A percentile compares a stretch with the other conserved stretches of the same genome.
Evolutionary conservation across 345 rosid species (phyloP).

Genomic region (Gossypium mustelinum): DNA sequence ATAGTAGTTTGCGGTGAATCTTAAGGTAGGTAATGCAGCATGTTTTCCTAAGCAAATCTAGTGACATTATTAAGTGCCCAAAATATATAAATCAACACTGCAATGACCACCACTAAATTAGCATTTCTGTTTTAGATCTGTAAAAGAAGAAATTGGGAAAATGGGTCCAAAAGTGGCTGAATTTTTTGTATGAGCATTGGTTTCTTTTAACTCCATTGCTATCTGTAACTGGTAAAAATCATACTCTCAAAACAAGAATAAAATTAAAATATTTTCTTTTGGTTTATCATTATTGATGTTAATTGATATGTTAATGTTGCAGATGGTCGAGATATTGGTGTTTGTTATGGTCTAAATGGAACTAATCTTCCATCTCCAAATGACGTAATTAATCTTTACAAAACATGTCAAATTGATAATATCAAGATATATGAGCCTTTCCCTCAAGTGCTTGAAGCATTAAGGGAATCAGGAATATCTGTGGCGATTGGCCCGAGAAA

Average conservation of each 20-base stretch:
- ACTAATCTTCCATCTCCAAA: constrained; percentile 37
- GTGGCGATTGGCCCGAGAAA: constrained; percentile 32
- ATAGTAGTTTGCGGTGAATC: no score
- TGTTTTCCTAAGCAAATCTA: neutral
- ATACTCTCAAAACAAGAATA: neutral
- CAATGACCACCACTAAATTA: no score
- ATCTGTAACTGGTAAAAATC: neutral
- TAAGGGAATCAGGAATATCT: constrained; percentile 16
- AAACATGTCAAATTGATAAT: constrained; percentile 11
- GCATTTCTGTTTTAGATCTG: neutral
- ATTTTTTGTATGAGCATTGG: neutral
- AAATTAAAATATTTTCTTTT: neutral
- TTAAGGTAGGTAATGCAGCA: no score
- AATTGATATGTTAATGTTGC: neutral
- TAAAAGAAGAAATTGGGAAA: neutral
- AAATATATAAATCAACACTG: neutral
- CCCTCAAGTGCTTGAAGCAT: constrained; percentile 26
- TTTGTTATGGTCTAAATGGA: constrained; percentile 37
- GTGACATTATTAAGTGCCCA: neutral
- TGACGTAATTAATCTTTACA: constrained; percentile 33
- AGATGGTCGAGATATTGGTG: constrained; percentile 18
- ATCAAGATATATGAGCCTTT: constrained; percentile 38
- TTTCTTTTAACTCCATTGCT: neutral
- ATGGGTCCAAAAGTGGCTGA: neutral
- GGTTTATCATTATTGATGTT: neutral